A percentile compares a stretch with the other conserved stretches of the same genome.
Evolutionary conservation across 495 filamentous ascomycete genomes (phyloP).

Genomic region (Recurvomyces mirabilis): DNA sequence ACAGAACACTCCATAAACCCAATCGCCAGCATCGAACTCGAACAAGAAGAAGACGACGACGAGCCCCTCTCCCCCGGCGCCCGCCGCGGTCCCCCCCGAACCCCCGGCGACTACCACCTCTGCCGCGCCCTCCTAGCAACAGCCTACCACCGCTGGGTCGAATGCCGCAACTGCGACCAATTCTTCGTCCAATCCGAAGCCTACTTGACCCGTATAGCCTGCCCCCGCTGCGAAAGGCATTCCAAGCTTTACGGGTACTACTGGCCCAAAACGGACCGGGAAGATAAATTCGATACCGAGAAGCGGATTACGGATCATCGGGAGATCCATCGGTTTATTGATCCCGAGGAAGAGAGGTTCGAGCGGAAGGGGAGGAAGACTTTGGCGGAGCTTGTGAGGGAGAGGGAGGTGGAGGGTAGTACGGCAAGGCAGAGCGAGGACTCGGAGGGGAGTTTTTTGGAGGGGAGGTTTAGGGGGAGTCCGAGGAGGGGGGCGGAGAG

Average conservation of each 20-base stretch:
- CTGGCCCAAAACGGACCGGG: conserved; percentile 88
- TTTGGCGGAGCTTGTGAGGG: conserved; percentile 14
- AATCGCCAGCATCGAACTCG: neutral
- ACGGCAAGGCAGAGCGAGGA: conserved; percentile 2
- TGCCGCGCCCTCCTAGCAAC: conserved; percentile 60
- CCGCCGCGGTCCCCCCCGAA: conserved; percentile 19
- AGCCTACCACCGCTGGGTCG: conserved; percentile 69
- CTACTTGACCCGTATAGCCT: conserved; percentile 72
- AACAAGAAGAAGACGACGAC: neutral
- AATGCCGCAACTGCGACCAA: conserved; percentile 67
- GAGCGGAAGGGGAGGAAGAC: conserved; percentile 23
- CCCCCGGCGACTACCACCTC: conserved; percentile 39
- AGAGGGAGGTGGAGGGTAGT: conserved; percentile 2
- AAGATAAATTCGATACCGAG: conserved; percentile 61
- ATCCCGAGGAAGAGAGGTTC: conserved; percentile 30
- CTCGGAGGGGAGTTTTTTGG: conserved; percentile 7
- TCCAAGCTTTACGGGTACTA: conserved; percentile 87
- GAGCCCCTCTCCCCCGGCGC: conserved; percentile 4
- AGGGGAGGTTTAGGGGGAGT: conserved; percentile 27
- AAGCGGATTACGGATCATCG: conserved; percentile 36
- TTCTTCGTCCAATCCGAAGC: conserved; percentile 80
- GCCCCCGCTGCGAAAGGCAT: conserved; percentile 87
- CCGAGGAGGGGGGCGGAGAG: conserved; percentile 6
- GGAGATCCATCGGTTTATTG: conserved; percentile 32
- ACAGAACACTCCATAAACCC: too few species aligned